Evolutionary conservation across 805 yeast species (phyloP), one percentile per base, ranked within the genome.

Genomic region (Suhomyces emberorum): DNA sequence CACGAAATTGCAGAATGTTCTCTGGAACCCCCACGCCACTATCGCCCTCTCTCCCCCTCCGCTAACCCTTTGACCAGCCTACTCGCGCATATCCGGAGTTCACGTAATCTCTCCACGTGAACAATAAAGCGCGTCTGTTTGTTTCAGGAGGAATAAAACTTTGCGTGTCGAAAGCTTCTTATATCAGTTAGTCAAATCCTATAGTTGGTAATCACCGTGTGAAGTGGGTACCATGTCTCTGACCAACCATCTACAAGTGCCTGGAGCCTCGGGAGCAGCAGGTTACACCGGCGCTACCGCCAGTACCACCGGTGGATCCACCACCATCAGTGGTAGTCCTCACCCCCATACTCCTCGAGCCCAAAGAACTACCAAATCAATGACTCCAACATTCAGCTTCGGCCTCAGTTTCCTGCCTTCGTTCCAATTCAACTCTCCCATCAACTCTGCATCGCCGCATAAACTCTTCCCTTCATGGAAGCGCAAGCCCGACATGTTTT

Each of bases 401-500:
- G 67, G 70, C 6, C 44, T 65, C 20, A 65, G 64, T 24, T 62
- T 65, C 33, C 69, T 62, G 69, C 72, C 72, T 10, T 62, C 69
- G n/a, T 63, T 66, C 46, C 63, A 57, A 25, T 61, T 66, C 44
- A 49, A 57, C 33, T 59, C 69, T 8, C 72, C 72, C 5, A 35
- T 62, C 15, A 47, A 47, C 32, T 41, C 58, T n/a, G 46, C 59
- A 5, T 63, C 70, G 9, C 69, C 70, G 1, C 65, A 58, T 31
- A 47, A 60, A 30, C 54, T 63, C 37, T 53, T 63, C 39, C 28
- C 16, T 11, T 22, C 28, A 4, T 32, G 34, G 34, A 32, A 23
- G n/a, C 28, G 34, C 22, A 32, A 32, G 17, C 28, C 15, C n/a
- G 34, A 32, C 20, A 15, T 16, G 34, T 32, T 32, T 32, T 22